Evolutionary conservation across 495 filamentous ascomycete genomes (phyloP).

Genomic region (Podospora australis): DNA sequence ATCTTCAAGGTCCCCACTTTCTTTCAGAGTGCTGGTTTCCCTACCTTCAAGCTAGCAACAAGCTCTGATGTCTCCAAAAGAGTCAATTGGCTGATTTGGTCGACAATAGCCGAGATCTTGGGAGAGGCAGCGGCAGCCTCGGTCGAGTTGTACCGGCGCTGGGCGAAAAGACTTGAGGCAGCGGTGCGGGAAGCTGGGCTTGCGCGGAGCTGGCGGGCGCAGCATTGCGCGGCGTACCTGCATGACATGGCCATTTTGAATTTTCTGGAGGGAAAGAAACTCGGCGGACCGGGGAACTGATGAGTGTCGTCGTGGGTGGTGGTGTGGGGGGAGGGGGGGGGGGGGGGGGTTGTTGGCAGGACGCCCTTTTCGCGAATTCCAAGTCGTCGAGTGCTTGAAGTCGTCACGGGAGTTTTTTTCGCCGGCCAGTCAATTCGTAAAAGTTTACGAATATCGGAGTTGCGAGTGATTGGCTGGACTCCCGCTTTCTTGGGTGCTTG

Average conservation of each 20-base stretch:
- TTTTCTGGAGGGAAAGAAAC: no score
- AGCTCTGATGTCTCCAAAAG: constrained; percentile 94
- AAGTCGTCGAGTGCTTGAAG: no score
- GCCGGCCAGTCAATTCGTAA: constrained; percentile 19
- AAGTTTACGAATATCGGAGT: constrained; percentile 18
- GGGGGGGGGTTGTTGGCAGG: background rate
- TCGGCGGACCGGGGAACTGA: no score
- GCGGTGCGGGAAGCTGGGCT: constrained; percentile 31
- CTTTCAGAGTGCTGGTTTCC: background rate
- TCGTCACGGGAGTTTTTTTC: constrained; percentile 20
- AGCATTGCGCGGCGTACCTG: constrained; percentile 53
- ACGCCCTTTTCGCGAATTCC: constrained; percentile 13
- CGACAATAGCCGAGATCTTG: constrained; percentile 88
- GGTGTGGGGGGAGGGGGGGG: background rate
- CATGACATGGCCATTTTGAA: constrained; percentile 53
- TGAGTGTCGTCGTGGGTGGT: constrained; percentile 4
- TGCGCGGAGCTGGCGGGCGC: constrained; percentile 47
- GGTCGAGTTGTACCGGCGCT: constrained; percentile 61
- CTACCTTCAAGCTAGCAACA: constrained; percentile 81
- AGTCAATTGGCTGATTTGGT: constrained; percentile 97
- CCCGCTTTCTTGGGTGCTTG: background rate
- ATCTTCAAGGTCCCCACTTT: background rate
- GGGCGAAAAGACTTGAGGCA: constrained; percentile 31
- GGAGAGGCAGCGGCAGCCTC: constrained; percentile 65
- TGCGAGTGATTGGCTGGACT: constrained; percentile 17